Evolutionary conservation across 306 rosid species (phyloP).

Genomic region (Cotoneaster glaucophyllus): DNA sequence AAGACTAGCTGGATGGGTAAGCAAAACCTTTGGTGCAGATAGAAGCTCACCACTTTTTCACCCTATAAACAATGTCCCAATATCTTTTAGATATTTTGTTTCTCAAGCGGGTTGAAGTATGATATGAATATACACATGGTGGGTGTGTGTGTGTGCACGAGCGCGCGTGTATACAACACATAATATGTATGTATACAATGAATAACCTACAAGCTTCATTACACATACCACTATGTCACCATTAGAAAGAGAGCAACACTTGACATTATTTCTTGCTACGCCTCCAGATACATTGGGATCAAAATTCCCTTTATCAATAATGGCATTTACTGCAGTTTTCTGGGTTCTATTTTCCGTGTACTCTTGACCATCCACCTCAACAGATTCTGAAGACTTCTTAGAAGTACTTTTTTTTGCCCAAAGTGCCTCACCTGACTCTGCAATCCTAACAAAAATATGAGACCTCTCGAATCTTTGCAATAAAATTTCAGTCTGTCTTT

Average conservation of each 20-base stretch:
- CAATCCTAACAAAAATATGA: slow-evolving; percentile 85
- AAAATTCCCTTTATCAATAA: slow-evolving; percentile 77
- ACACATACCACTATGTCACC: slow-evolving; percentile 95
- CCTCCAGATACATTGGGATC: slow-evolving; percentile 69
- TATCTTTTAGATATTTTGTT: neutral
- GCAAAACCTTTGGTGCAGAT: neutral
- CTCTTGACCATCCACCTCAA: slow-evolving; percentile 30
- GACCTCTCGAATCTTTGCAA: slow-evolving; percentile 78
- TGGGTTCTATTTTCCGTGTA: slow-evolving; percentile 24
- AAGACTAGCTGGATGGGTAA: neutral
- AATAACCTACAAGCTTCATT: slow-evolving; percentile 23
- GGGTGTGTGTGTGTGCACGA: too few relatives aligned
- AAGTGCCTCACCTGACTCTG: slow-evolving; percentile 64
- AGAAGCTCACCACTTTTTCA: neutral
- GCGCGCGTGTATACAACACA: neutral
- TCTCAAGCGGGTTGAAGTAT: neutral
- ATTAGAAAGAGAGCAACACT: slow-evolving; percentile 77
- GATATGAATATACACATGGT: neutral
- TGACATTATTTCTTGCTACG: slow-evolving; percentile 64
- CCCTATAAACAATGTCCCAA: neutral
- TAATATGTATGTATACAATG: neutral
- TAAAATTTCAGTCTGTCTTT: slow-evolving; percentile 50
- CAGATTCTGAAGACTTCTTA: slow-evolving; percentile 19
- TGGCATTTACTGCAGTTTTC: slow-evolving; percentile 35
- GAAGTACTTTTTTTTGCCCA: slow-evolving; percentile 61